Percentiles rank a stretch among this genome's conserved stretches.
phyloP scores from a whole-genome alignment of 2,329 filamentous ascomycete species.

The Fusarium sp. region DNA sequence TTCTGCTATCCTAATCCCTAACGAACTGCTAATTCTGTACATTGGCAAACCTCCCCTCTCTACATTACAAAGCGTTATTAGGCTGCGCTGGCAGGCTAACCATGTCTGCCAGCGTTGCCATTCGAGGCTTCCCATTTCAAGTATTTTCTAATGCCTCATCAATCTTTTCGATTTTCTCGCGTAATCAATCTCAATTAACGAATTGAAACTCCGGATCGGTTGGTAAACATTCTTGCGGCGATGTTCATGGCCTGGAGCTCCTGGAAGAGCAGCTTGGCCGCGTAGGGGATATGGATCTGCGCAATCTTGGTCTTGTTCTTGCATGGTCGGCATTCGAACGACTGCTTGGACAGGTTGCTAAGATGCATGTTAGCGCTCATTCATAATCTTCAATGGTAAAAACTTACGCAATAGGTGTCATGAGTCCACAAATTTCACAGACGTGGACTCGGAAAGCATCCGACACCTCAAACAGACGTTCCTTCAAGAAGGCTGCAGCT shows the following conservation, averaged over 20 bases:
- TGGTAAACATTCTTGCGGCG: constrained; percentile 96
- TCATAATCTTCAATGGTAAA: not conserved
- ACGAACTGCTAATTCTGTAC: constrained; percentile 41
- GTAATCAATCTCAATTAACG: constrained; percentile 63
- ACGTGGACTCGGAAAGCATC: constrained; percentile 98
- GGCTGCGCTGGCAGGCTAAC: constrained; percentile 10
- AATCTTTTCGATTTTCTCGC: constrained; percentile 20
- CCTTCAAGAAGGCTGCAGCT: constrained; percentile 96
- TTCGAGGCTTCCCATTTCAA: constrained; percentile 19
- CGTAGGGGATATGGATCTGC: constrained; percentile 97
- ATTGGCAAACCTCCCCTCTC: constrained; percentile 26
- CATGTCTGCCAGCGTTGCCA: constrained; percentile 20
- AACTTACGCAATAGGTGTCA: constrained; percentile 98
- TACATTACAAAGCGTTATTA: constrained; percentile 47
- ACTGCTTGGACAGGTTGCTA: constrained; percentile 93
- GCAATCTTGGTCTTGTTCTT: constrained; percentile 99
- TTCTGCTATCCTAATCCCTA: constrained; percentile 42
- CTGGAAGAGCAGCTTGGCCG: constrained; percentile 98
- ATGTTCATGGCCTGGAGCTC: constrained; percentile 99
- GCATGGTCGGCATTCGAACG: constrained; percentile 96
- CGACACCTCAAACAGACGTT: constrained; percentile 96
- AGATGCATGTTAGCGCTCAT: constrained; percentile 53
- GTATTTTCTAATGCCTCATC: constrained; percentile 28
- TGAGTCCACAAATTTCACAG: constrained; percentile 97
- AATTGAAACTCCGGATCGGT: constrained; percentile 81